Base-by-base conservation (phyloP, 176 grass and related monocot genomes). In the Elaeis guineensis region DNA sequence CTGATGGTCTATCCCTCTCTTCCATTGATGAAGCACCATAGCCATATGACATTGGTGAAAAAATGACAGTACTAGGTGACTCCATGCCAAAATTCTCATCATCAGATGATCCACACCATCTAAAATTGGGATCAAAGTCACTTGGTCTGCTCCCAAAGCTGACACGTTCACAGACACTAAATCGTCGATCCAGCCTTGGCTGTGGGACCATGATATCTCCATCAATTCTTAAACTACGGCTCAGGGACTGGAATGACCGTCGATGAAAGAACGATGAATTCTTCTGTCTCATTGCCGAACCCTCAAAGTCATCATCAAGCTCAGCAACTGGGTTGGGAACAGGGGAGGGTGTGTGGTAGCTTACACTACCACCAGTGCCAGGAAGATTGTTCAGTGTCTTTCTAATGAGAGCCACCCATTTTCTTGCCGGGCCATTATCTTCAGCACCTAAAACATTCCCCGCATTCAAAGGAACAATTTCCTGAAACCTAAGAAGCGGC, bases 401-500 rank as follows among this genome's bases (percentile, higher is more conserved):
- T 32, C 85, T 79, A 50, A 86, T 87, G 58, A 95, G 79, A 30
- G 85, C 64, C 58, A 89, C 76, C 90, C 90, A 95, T 73, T 95
- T 95, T 49, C 86, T 95, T 0, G 82, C 90, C 1, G 90, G 90
- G 22, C 76, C 85, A 51, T 83, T 95, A 61, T 86, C 85, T 76
- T 95, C 90, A 0, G 82, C 70, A 48, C 84, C 69, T 15, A 95
- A 67, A 67, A 95, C 86, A 25, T 95, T 95, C 48, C 86, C 90
- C 15, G 90, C 90, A 80, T 95, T 95, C 71, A 95, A 82, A 56
- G 90, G 90, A 70, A 95, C 90, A 60, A 95, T 86, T 80, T 95
- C 90, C 75, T 95, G 90, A 69, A 95, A 89, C 73, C 90, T 95
- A 79, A 19, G 50, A 76, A 14, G 8, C 35, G 0, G 35, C 35